These are phyloP conservation scores for Emmonsiellopsis sp. DNA, from an alignment of 2,329 filamentous ascomycete species.

Conservation along the genomic window DNA sequence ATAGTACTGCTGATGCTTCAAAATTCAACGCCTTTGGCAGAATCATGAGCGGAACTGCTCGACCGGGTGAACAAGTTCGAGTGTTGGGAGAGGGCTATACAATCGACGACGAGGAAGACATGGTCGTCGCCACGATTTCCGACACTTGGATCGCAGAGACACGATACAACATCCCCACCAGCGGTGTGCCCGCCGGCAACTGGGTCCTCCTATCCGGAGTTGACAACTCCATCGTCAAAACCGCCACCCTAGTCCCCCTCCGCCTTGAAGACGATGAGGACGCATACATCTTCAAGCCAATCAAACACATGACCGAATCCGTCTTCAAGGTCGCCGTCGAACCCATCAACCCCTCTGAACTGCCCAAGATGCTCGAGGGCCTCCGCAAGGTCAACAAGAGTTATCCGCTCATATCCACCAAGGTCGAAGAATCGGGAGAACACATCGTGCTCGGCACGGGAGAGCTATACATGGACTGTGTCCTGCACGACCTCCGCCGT, in stretches of 20 bases:
- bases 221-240: constrained; percentile 97
- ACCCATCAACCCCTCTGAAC: constrained; percentile 92
- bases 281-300: constrained; percentile 87
- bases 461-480: constrained; percentile 99
- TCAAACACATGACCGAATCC: constrained; percentile 92
- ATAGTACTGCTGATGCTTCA: constrained; percentile 83
- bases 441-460: constrained; percentile 92
- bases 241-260: constrained; percentile 76
- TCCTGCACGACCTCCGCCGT: constrained; percentile 83
- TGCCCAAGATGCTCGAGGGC: constrained; percentile 97
- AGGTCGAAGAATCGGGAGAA: constrained; percentile 96
- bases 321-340: constrained; percentile 97
- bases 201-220: constrained; percentile 86
- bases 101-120: constrained; percentile 94
- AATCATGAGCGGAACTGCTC: constrained; percentile 84
- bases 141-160: constrained; percentile 88
- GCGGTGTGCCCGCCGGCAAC: constrained; percentile 88
- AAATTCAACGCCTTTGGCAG: constrained; percentile 83
- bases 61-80: constrained; percentile 71
- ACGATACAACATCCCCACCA: constrained; percentile 83
- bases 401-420: constrained; percentile 89
- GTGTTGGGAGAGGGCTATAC: constrained; percentile 94
- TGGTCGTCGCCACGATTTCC: constrained; percentile 75
- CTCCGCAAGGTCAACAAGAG: constrained; percentile 96
- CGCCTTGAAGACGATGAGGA: constrained; percentile 80